phyloP scores from a whole-genome alignment of 1,284 basidiomycete genomes.

The Spongiforma sp. region DNA sequence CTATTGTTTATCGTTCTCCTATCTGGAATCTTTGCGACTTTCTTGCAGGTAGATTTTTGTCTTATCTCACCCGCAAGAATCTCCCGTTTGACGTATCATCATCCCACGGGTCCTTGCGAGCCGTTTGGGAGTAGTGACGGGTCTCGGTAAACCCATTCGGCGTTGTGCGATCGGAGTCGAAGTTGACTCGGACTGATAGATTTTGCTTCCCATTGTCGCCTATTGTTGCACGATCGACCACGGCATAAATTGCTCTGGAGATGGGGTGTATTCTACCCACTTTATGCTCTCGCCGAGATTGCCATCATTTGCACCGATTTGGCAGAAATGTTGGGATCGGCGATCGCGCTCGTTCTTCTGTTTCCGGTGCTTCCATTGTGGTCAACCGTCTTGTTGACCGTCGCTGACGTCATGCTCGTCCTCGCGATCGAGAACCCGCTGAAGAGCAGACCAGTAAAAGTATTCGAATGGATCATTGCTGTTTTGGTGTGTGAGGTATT shows the following conservation, averaged over 20 bases:
- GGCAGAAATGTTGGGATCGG: slow-evolving; percentile 71
- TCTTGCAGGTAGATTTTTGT: slow-evolving; percentile 61
- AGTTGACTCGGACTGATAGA: slow-evolving; percentile 39
- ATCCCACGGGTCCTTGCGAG: slow-evolving; percentile 47
- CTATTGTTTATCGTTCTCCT: slow-evolving; percentile 87
- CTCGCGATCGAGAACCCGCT: slow-evolving; percentile 54
- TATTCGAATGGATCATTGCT: slow-evolving; percentile 75
- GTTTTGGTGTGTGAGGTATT: slow-evolving; percentile 47
- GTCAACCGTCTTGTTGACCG: slow-evolving; percentile 73
- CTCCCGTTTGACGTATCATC: slow-evolving; percentile 6
- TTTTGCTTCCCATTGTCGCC: slow-evolving; percentile 59
- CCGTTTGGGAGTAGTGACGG: slow-evolving; percentile 54
- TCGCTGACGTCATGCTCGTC: slow-evolving; percentile 71
- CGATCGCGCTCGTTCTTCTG: slow-evolving; percentile 75
- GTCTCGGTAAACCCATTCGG: slow-evolving; percentile 43
- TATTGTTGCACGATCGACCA: slow-evolving; percentile 57
- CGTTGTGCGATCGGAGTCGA: neutral
- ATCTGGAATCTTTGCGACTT: slow-evolving; percentile 81
- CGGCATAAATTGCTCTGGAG: slow-evolving; percentile 53
- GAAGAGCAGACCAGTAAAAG: slow-evolving; percentile 47
- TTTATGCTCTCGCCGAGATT: slow-evolving; percentile 60
- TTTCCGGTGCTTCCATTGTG: slow-evolving; percentile 74
- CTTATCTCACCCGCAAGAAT: no score
- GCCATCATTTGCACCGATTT: slow-evolving; percentile 72
- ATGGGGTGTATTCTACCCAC: slow-evolving; percentile 58